These are phyloP conservation scores for Prunus mume DNA, from an alignment of 306 rosid species.

Conservation along the genomic window DNA sequence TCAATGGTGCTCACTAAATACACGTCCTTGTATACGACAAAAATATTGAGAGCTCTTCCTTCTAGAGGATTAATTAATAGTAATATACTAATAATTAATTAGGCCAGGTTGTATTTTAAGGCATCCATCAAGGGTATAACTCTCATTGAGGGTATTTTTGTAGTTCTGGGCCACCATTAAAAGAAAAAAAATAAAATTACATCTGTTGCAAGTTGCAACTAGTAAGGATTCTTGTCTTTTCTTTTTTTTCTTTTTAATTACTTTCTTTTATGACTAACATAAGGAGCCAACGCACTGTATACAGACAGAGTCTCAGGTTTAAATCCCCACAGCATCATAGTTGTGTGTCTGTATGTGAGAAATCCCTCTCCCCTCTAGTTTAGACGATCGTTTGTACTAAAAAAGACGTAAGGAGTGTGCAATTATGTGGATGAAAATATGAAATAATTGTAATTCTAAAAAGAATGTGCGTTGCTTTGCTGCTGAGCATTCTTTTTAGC, in stretches of 20 bases:
- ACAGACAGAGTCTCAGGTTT: accelerated
- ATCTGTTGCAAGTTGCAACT: too few species aligned
- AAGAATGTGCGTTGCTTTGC: neutral
- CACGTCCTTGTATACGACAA: neutral
- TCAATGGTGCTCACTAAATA: neutral
- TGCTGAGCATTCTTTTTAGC: neutral
- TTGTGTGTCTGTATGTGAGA: too few species aligned
- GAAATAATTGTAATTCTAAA: neutral
- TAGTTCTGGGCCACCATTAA: neutral
- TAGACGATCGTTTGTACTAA: too few species aligned
- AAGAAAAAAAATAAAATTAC: too few species aligned
- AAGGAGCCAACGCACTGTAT: too few species aligned
- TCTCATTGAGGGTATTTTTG: neutral
- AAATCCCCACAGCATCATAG: accelerated
- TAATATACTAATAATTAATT: too few species aligned
- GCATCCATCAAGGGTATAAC: neutral
- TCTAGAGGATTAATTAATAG: neutral
- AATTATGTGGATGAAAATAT: too few species aligned
- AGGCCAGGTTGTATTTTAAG: neutral
- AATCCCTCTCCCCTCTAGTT: accelerated
- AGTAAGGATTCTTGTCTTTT: too few species aligned
- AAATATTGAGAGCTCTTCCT: neutral
- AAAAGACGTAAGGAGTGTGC: too few species aligned
- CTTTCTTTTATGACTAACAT: too few species aligned
- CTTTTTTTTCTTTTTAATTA: too few species aligned